Evolutionary conservation across 768 basidiomycete species (phyloP), one percentile per base, ranked within the genome.

Genomic region (Boletus rubroflammeus): DNA sequence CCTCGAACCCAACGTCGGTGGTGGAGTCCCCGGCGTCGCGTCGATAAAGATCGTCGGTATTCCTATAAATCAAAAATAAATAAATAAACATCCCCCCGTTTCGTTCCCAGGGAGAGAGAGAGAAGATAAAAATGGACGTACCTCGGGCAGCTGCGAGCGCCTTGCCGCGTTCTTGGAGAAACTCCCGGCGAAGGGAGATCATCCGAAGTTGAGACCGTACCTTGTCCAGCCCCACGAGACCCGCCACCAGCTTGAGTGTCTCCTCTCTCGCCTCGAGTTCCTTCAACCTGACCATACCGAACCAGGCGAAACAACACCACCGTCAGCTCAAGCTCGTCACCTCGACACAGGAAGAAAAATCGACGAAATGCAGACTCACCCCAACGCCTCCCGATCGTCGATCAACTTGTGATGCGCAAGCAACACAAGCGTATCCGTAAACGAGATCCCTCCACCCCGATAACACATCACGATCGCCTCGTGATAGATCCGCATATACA

Each of bases 361-460:
- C n/a, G 9, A 29, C 3, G 11, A 29, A 17, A 31, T 6, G 11
- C 15, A 56, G 8, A 81, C 91, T 67, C 69, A 96, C 95, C 85
- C 81, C 25, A 98, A 73, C 14, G 95, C 95, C 29, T 93, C 89
- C 26, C 82, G 82, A 71, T 97, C 93, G 47, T 91, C 81, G 58
- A 98, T 93, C 48, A 98, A 73, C 69, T 91, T 94, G 73, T 98
- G 86, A 67, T 97, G 96, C 1, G 91, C 88, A 38, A 98, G 74
- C 42, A 98, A 73, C 32, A 89, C 67, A 3, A 98, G 79, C 90
- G 96, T 96, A 42, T 84, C 81, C 1, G 85, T 90, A 75, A 98
- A 98, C 23, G 91, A 89, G 55, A 98, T 92, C 9, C 94, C 94
- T 48, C 82, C 79, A 1, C 84, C 83, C 31, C 78, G 79, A 56